A percentile compares a stretch with the other conserved stretches of the same genome.
phyloP scores from a whole-genome alignment of 169 alveolate species.

The Nephromyces sp. region DNA sequence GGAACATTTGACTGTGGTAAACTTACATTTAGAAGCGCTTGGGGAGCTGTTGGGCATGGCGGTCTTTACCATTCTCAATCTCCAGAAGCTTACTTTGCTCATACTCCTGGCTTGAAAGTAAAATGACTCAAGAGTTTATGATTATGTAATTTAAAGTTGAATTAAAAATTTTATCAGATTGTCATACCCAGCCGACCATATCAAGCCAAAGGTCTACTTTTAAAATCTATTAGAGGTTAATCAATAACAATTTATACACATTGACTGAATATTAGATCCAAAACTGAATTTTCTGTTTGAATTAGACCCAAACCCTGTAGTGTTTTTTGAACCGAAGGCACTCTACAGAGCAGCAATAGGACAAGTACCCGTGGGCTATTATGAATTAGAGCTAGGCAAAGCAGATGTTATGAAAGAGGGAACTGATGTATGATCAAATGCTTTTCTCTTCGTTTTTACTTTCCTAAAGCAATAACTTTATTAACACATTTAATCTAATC shows the following conservation, averaged over 20 bases:
- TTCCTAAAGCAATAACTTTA: no score
- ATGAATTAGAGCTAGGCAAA: constrained; percentile 79
- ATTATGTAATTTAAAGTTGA: background rate
- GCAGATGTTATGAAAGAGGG: constrained; percentile 89
- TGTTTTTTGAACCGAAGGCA: constrained; percentile 94
- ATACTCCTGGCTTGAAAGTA: constrained; percentile 83
- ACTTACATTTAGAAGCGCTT: constrained; percentile 82
- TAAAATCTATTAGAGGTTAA: constrained; percentile 65
- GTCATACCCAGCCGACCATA: constrained; percentile 91
- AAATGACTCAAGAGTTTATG: no score
- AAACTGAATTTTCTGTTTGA: background rate
- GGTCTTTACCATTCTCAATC: constrained; percentile 89
- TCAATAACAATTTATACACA: background rate
- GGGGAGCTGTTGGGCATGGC: constrained; percentile 97
- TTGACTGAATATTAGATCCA: background rate
- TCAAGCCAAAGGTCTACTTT: constrained; percentile 84
- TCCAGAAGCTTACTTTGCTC: constrained; percentile 93
- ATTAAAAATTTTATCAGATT: no score
- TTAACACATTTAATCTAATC: no score
- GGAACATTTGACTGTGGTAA: constrained; percentile 83
- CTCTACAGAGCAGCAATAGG: constrained; percentile 87
- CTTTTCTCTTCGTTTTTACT: no score
- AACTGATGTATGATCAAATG: constrained; percentile 53
- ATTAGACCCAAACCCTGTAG: constrained; percentile 66
- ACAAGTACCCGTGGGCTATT: constrained; percentile 80